Base-by-base conservation (phyloP, 306 rosid genomes). In the Ziziphus jujuba region DNA sequence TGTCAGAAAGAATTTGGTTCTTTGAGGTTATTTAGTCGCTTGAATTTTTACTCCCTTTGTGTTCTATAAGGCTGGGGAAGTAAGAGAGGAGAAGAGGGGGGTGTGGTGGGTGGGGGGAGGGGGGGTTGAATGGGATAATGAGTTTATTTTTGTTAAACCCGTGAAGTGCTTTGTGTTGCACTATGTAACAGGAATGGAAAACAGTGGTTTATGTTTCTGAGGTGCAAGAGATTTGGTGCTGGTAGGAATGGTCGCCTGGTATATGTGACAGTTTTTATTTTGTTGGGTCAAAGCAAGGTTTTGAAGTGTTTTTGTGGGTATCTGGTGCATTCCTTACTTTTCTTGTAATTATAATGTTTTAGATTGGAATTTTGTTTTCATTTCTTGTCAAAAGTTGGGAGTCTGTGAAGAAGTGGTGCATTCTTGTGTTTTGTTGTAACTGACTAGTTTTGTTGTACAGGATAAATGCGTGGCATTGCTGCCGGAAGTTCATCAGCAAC, bases 391-490 rank as follows among this genome's bases (percentile, higher is more conserved):
- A 19, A 19, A 22, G 20, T 31, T 38, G 28, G 28, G 36, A 22
- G 12, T 35, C 14, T 25, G 23, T 2, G 12, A 34, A 20, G 9
- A 16, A 21, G 20, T 59, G 54, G 24, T 60, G 43, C 34, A 23
- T 25, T 56, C 9, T 28, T 47, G 52, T 40, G 33, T 23, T 61
- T 67, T 75, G 45, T 36, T 20, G 40, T 67, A 53, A 60, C n/a
- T 65, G 34, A 19, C 70, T 72, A 25, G 63, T 73, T 75, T 70
- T 72, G 67, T 56, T 70, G 57, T 73, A 82, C 92, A 91, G 99
- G 89, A 85, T 65, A 87, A 81, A 74, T 76, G 93, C 90, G 79
- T 88, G 89, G 90, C 85, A 65, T 81, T 95, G 89, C 85, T 91
- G 73, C 95, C 99, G 23, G 97, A 91, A 80, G 85, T 79, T 62